Conservation (phyloP, 1,284 basidiomycete genomes). For the Entoloma clypeatum region DNA sequence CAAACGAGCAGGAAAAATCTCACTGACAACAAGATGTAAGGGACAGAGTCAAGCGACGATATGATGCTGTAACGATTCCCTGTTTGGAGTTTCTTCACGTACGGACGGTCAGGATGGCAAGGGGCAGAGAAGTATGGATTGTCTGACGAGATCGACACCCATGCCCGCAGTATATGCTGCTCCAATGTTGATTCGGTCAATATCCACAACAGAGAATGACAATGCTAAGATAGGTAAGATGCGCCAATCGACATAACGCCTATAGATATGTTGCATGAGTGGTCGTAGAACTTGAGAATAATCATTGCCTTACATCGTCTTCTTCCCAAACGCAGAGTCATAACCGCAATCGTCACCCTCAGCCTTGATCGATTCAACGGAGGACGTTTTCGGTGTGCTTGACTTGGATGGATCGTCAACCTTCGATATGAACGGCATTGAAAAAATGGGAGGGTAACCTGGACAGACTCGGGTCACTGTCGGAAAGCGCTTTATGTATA, state of each 20-base stretch:
- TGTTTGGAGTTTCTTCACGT: slow-evolving; percentile 17
- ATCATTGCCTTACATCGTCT: too few relatives aligned
- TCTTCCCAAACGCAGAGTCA: too few relatives aligned
- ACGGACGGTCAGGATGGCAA: neutral
- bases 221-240: slow-evolving; percentile 26
- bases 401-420: too few relatives aligned
- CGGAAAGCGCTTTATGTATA: too few relatives aligned
- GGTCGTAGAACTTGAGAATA: too few relatives aligned
- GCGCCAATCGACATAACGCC: slow-evolving; percentile 21
- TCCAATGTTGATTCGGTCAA: slow-evolving; percentile 25
- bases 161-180: slow-evolving; percentile 26
- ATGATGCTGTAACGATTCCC: slow-evolving; percentile 24
- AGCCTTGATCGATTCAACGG: too few relatives aligned
- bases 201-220: slow-evolving; percentile 22
- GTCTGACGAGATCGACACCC: slow-evolving; percentile 22
- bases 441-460: too few relatives aligned
- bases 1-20: neutral
- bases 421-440: too few relatives aligned
- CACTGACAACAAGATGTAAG: slow-evolving; percentile 24
- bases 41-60: slow-evolving; percentile 24
- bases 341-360: too few relatives aligned
- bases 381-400: too few relatives aligned
- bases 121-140: neutral
- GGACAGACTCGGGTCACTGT: too few relatives aligned
- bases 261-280: slow-evolving; percentile 8